These are phyloP conservation scores for Gymnopilus junonius DNA, from an alignment of 768 basidiomycete genomes.

Conservation along the genomic window DNA sequence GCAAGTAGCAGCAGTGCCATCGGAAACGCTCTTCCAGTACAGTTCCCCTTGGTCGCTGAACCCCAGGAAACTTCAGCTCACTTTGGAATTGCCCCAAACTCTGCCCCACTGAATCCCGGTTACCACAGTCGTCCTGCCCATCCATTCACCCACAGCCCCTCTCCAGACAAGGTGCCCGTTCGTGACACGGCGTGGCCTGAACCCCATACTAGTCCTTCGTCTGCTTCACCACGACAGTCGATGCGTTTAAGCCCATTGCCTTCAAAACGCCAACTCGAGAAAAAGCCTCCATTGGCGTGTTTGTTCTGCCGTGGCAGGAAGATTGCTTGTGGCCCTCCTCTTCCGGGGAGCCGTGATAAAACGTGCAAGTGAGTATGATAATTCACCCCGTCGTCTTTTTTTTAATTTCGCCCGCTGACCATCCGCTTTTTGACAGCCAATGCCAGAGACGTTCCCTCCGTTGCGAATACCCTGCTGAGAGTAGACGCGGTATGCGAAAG, in stretches of 20 bases:
- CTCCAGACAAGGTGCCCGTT: background rate
- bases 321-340: slow-evolving; percentile 69
- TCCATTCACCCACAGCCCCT: background rate
- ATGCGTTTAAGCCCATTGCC: slow-evolving; percentile 32
- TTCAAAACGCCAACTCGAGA: slow-evolving; percentile 38
- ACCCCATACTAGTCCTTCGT: slow-evolving; percentile 4
- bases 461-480: slow-evolving; percentile 75
- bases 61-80: background rate
- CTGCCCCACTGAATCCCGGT: background rate
- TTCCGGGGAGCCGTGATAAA: slow-evolving; percentile 53
- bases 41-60: background rate
- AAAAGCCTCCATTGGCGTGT: slow-evolving; percentile 68
- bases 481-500: slow-evolving; percentile 70
- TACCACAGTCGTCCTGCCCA: background rate
- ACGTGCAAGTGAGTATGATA: slow-evolving; percentile 65
- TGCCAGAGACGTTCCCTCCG: slow-evolving; percentile 70
- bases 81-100: background rate
- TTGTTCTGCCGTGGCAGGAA: slow-evolving; percentile 70
- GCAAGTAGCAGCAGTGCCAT: background rate
- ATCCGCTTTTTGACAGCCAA: slow-evolving; percentile 53
- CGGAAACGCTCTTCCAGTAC: background rate
- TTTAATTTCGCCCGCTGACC: slow-evolving; percentile 20
- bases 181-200: slow-evolving; percentile 1
- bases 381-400: background rate
- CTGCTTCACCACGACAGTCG: slow-evolving; percentile 3